Conservation (phyloP, 805 yeast genomes). For the Candida morakotiae region DNA sequence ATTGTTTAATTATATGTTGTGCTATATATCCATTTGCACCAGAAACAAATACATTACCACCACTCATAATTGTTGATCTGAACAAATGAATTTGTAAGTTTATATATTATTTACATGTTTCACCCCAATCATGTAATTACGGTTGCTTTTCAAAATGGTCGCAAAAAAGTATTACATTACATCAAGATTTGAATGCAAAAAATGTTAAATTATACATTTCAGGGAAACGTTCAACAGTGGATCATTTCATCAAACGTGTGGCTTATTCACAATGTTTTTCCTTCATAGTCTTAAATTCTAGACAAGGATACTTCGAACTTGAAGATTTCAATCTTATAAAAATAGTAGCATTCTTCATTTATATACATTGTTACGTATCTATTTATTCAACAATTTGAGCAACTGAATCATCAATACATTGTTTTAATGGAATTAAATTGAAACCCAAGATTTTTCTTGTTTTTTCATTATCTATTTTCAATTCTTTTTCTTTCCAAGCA, state of each 20-base stretch:
- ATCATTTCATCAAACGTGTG: too few species aligned
- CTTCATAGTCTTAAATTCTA: too few species aligned
- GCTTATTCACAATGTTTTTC: too few species aligned
- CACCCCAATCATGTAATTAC: too few species aligned
- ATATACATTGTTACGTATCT: too few species aligned
- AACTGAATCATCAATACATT: conserved; percentile 39
- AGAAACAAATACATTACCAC: conserved; percentile 37
- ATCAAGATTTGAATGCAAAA: neutral
- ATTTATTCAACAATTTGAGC: conserved; percentile 19
- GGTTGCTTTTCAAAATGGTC: neutral
- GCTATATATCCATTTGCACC: conserved; percentile 59
- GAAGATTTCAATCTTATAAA: too few species aligned
- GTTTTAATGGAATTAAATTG: conserved; percentile 29
- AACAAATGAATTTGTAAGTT: too few species aligned
- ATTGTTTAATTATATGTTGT: conserved; percentile 40
- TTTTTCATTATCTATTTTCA: conserved; percentile 27
- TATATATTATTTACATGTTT: too few species aligned
- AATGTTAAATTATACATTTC: neutral
- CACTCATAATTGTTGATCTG: neutral
- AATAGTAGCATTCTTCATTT: too few species aligned
- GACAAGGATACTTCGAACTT: too few species aligned
- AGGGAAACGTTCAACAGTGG: too few species aligned
- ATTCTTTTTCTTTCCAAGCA: conserved; percentile 13
- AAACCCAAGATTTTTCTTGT: conserved; percentile 34
- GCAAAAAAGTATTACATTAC: neutral